Evolutionary conservation across 306 rosid genomes (phyloP).

Genomic region (Lotus japonicus): DNA sequence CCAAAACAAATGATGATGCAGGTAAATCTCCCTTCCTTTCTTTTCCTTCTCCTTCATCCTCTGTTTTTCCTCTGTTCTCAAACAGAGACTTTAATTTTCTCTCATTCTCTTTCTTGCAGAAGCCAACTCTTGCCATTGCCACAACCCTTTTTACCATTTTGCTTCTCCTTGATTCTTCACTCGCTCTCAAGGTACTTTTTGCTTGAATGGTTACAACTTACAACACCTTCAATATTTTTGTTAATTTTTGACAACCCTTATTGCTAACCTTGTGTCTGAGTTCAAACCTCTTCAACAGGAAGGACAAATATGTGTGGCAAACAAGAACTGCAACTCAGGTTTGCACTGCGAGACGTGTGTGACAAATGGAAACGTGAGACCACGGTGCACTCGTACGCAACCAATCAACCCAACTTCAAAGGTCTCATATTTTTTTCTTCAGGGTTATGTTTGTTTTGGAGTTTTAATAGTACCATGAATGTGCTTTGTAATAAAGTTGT

Average conservation of each 20-base stretch:
- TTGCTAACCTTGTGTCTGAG: background rate
- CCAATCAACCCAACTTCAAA: slow-evolving; percentile 62
- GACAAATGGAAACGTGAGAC: slow-evolving; percentile 55
- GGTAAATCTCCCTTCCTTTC: slow-evolving; percentile 13
- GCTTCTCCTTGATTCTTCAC: slow-evolving; percentile 37
- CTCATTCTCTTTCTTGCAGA: slow-evolving; percentile 28
- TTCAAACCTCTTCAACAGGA: too few species aligned
- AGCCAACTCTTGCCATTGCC: slow-evolving; percentile 11
- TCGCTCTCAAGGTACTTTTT: slow-evolving; percentile 75
- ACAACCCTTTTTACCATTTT: slow-evolving; percentile 27
- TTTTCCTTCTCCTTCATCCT: background rate
- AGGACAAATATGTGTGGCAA: slow-evolving; percentile 46
- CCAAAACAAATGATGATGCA: slow-evolving; percentile 20
- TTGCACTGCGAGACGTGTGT: slow-evolving; percentile 87
- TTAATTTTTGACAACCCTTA: too few species aligned
- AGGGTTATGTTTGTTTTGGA: background rate
- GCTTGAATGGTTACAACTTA: too few species aligned
- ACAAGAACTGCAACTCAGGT: slow-evolving; percentile 56
- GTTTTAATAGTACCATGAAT: background rate
- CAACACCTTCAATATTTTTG: too few species aligned
- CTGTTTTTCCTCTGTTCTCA: slow-evolving; percentile 17
- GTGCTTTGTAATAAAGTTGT: background rate
- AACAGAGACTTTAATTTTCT: slow-evolving; percentile 5
- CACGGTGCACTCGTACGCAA: slow-evolving; percentile 74
- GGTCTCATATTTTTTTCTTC: slow-evolving; percentile 17